Conservation (phyloP, 2,329 filamentous ascomycete genomes). For the Tolypocladium album region DNA sequence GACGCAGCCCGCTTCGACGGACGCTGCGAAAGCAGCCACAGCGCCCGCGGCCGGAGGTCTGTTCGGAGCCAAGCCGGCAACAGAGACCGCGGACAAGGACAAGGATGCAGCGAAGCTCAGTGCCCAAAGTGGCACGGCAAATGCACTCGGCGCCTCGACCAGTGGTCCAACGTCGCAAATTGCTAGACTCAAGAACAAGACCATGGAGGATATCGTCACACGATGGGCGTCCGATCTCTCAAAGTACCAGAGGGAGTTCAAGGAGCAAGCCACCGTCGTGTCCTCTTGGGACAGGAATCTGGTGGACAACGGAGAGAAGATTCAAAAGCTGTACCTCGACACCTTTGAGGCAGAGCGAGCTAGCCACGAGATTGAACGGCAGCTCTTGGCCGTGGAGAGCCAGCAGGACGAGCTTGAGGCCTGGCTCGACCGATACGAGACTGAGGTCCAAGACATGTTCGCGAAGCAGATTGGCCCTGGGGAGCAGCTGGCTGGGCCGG, state of each 20-base stretch:
- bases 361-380: slow-evolving; percentile 86
- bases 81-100: slow-evolving; percentile 13
- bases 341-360: slow-evolving; percentile 92
- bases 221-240: slow-evolving; percentile 91
- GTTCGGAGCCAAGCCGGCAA: slow-evolving; percentile 22
- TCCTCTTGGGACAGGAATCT: slow-evolving; percentile 85
- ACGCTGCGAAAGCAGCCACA: slow-evolving; percentile 15
- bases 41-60: slow-evolving; percentile 16
- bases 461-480: slow-evolving; percentile 64
- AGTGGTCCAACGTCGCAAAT: slow-evolving; percentile 72
- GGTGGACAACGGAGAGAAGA: slow-evolving; percentile 90
- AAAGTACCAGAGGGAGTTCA: slow-evolving; percentile 96
- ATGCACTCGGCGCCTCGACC: slow-evolving; percentile 58
- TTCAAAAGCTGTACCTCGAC: slow-evolving; percentile 82
- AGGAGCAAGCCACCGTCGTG: slow-evolving; percentile 77
- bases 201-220: slow-evolving; percentile 97
- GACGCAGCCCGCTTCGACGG: slow-evolving; percentile 15
- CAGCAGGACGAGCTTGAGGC: slow-evolving; percentile 84
- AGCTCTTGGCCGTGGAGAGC: slow-evolving; percentile 78
- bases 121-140: slow-evolving; percentile 20
- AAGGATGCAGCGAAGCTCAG: slow-evolving; percentile 18
- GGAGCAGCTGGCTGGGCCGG: slow-evolving; percentile 73
- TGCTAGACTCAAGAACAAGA: slow-evolving; percentile 92
- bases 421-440: slow-evolving; percentile 86
- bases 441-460: slow-evolving; percentile 83